Evolutionary conservation across 2,329 filamentous ascomycete species (phyloP), one percentile per base, ranked within the genome.

Genomic region (Alternaria burnsii): DNA sequence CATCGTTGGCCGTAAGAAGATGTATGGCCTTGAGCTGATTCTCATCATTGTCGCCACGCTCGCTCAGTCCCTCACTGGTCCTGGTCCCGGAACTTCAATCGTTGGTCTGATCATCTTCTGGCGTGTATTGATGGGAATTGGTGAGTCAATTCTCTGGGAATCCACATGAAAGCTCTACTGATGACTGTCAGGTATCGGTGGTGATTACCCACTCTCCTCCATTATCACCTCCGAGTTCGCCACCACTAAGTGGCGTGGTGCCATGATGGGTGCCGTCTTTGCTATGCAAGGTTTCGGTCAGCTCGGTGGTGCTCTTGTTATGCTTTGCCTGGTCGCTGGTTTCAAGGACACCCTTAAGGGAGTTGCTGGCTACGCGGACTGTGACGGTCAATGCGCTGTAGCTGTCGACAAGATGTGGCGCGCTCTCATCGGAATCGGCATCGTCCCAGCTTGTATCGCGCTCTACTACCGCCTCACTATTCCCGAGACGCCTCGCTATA

Each of bases 171-270:
- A 11, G 18, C 1, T 22, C n/a, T 5, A 14, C 64, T 71, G 58
- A 71, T 34, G 9, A 3, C 7, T 43, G n/a, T 1, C 28, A 76
- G 75, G 76, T 44, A 79, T 79, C 30, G 76, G 92, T 66, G 92
- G 91, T 62, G 92, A 95, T 73, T 95, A 94, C 74, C 92, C 92
- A 3, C 83, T 96, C 5, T 93, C 89, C 41, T 91, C 89, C 26
- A 91, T 95, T 71, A 96, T 95, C 73, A 95, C 92, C 7, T 93
- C 78, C 8, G 79, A 81, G 61, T 81, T 79, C 62, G 76, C 79
- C 14, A 78, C 79, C 1, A 79, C 78, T 30, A 77, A 80, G 42
- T 78, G 76, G 67, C 69, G 80, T 34, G 79, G 76, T 38, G 76
- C 78, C 11, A 81, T 81, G 79, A 76, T 82, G 73, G 73, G 72